Evolutionary conservation across 352 stramenopile species (phyloP).

Genomic region (Phytophthora pini): DNA sequence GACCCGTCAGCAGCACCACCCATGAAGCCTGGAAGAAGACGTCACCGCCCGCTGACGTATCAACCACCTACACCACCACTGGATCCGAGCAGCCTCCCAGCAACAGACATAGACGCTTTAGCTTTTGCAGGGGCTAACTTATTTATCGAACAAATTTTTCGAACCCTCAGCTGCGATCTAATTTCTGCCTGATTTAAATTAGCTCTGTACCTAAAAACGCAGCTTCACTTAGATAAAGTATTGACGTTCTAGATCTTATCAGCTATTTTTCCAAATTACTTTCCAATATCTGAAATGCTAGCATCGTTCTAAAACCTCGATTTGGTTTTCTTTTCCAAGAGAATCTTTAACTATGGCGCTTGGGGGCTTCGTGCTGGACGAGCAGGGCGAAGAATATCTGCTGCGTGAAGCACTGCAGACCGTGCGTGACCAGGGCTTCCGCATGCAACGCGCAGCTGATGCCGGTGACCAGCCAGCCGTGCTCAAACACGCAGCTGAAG

Average conservation of each 20-base stretch:
- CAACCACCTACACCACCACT: neutral
- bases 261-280: constrained; percentile 1
- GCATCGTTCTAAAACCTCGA: neutral
- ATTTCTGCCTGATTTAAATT: constrained; percentile 27
- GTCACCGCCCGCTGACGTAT: constrained; percentile 22
- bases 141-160: constrained; percentile 41
- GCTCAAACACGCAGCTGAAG: constrained; percentile 82
- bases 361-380: constrained; percentile 61
- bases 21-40: constrained; percentile 5
- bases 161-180: constrained; percentile 14
- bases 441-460: constrained; percentile 88
- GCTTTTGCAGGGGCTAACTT: constrained; percentile 15
- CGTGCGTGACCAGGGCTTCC: constrained; percentile 80
- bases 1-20: neutral
- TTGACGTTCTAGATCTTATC: neutral
- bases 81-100: neutral
- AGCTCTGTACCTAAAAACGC: neutral
- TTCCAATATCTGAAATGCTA: constrained; percentile 2
- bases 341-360: constrained; percentile 19
- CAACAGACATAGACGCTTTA: constrained; percentile 23
- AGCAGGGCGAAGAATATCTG: constrained; percentile 70
- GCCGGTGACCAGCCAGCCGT: constrained; percentile 71
- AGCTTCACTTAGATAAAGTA: neutral
- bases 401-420: constrained; percentile 78
- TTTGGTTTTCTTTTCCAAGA: constrained; percentile 5